Evolutionary conservation across 345 rosid genomes (phyloP), one percentile per base, ranked within the genome.

Genomic region (Heritiera littoralis): DNA sequence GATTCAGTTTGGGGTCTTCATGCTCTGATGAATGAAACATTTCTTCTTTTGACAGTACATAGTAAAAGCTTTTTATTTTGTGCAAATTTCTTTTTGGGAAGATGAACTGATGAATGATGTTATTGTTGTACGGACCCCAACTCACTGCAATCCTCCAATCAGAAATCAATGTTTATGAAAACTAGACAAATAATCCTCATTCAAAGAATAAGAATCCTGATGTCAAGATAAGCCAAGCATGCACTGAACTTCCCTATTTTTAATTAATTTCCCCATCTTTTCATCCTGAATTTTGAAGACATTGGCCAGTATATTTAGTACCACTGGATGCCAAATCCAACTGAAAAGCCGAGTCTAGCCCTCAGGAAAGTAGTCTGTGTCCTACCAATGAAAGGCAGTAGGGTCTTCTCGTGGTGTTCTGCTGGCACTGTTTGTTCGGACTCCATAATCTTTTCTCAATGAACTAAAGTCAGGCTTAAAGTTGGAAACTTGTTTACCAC

Each of bases 31-130:
- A 82, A 72, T 72, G 64, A 78, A 77, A 83, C 84, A 82, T 82
- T 85, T 83, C 86, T 80, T 79, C 83, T 76, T 83, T 80, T 71
- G 87, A 81, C 88, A 78, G 84, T 80, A 86, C 85, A 84, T 83
- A 78, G 82, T 76, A 81, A 67, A 70, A 70, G 72, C 66, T 61
- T 72, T 32, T 85, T 9, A 13, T 46, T 74, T 74, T 67, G 73
- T 84, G 81, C 78, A 68, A 54, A 4, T 84, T 82, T 78, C 74
- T 72, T 82, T 71, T 77, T 63, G 66, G 66, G 75, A 69, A 32
- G 23, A 55, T 71, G 79, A 38, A 35, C 38, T 72, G 80, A 73
- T 80, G 75, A 74, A 68, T 80, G 72, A 74, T 82, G 75, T 77
- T 59, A 69, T 49, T 45, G 2, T 73, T 78, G 85, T 81, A 80